A percentile compares a stretch with the other conserved stretches of the same genome.
Conservation (phyloP, 129 eudicot species). For the carrot (Daucus carota) region DNA sequence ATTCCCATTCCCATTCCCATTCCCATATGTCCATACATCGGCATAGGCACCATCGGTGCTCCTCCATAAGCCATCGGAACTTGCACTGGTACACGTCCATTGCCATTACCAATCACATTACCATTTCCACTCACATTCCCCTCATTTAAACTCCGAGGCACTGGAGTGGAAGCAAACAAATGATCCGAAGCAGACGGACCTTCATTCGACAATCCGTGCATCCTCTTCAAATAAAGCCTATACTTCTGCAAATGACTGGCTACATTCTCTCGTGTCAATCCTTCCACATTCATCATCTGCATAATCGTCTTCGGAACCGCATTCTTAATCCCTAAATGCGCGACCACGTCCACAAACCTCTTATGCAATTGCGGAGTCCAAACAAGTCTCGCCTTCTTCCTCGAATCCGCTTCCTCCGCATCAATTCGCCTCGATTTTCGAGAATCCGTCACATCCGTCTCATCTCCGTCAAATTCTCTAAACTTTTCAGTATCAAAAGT, state of each 20-base stretch:
- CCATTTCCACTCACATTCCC: not conserved
- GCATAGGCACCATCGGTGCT: slow-evolving; percentile 44
- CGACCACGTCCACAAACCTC: slow-evolving; percentile 81
- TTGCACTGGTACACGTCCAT: slow-evolving; percentile 23
- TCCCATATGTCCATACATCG: slow-evolving; percentile 21
- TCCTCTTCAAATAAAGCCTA: slow-evolving; percentile 46
- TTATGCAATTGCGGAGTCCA: slow-evolving; percentile 97
- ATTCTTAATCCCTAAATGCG: slow-evolving; percentile 65
- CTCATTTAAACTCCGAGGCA: slow-evolving; percentile 64
- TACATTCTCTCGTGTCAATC: slow-evolving; percentile 84
- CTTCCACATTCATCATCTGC: slow-evolving; percentile 97
- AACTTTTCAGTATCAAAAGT: slow-evolving; percentile 16
- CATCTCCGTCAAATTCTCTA: slow-evolving; percentile 21
- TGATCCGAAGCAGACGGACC: slow-evolving; percentile 36
- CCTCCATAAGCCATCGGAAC: slow-evolving; percentile 45
- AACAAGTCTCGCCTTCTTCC: slow-evolving; percentile 61
- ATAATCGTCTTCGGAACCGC: slow-evolving; percentile 93
- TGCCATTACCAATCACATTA: not conserved
- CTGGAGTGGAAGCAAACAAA: slow-evolving; percentile 31
- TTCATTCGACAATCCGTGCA: slow-evolving; percentile 43
- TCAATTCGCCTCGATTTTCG: slow-evolving; percentile 27
- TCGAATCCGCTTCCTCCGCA: slow-evolving; percentile 3
- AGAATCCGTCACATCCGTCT: slow-evolving; percentile 31
- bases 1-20: slow-evolving; percentile 14
- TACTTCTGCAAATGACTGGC: slow-evolving; percentile 85